Percentiles rank a stretch among this genome's conserved stretches.
phyloP scores from a whole-genome alignment of 345 rosid species.

The Physaria fendleri region DNA sequence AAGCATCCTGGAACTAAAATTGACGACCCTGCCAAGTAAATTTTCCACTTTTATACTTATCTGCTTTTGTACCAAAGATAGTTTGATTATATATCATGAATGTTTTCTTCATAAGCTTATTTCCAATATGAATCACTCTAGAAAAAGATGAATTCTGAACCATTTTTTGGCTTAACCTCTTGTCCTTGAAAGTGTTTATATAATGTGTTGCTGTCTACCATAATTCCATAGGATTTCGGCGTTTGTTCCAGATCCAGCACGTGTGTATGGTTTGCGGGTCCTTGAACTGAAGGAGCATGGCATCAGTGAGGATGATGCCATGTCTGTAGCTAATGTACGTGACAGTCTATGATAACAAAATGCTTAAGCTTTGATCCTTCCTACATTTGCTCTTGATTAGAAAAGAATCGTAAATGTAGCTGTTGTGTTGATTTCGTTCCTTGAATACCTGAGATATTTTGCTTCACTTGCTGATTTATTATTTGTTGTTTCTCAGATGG shows the following conservation, averaged over 20 bases:
- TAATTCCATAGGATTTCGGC: constrained; percentile 42
- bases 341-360: neutral
- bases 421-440: neutral
- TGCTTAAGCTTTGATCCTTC: neutral
- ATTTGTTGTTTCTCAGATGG: constrained; percentile 43
- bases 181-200: neutral
- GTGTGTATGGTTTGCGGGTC: constrained; percentile 62
- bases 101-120: neutral
- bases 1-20: constrained; percentile 50
- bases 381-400: neutral
- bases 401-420: neutral
- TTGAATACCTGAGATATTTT: neutral
- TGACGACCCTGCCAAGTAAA: constrained; percentile 66
- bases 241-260: constrained; percentile 74
- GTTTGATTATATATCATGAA: neutral
- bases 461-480: neutral
- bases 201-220: constrained; percentile 5
- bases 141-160: neutral
- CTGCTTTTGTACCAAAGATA: neutral
- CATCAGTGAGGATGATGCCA: constrained; percentile 63
- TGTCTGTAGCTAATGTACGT: constrained; percentile 70
- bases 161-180: neutral
- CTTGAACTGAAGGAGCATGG: constrained; percentile 77
- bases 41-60: neutral
- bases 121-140: neutral